Base-by-base conservation (phyloP, 164 flowering plant species). In the Vitis rupestris region DNA sequence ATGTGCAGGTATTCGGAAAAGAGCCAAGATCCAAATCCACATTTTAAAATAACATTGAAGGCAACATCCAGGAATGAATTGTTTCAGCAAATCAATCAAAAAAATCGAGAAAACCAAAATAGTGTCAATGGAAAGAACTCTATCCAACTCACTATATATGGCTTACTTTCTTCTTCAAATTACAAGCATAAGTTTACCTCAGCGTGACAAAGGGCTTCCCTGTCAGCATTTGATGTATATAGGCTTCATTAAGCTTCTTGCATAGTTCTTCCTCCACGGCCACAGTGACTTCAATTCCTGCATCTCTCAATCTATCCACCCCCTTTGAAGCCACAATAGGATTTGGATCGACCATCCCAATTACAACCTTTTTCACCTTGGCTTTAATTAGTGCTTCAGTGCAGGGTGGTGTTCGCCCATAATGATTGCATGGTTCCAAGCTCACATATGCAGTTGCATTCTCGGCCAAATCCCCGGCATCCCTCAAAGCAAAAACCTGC, bases 271-370 rank as follows among this genome's bases (percentile, higher is more conserved):
- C 94, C 84, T 93, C 98, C n/a, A 93, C 88, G 6, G 95, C 87
- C 2, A 85, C 90, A 47, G 75, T 80, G 10, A 93, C 97, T 53
- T 86, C 84, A 64, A 95, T 87, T 61, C 98, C 99, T 14, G 95
- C 86, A 66, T 80, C 80, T 80, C 84, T 78, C 44, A 96, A 77
- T 69, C 75, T 85, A 53, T 83, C 80, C 56, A 96, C 75, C 37
- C 98, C 99, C 62, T 76, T 90, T 23, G 99, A 96, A 65, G 91
- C 88, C 29, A 96, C 98, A 73, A 92, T 81, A 14, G 98, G 98
- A 63, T 93, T 96, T 9, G 97, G 98, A 81, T 96, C 99, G 75
- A 93, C 97, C 97, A 93, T 96, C 13, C 98, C 97, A 50, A 92
- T 83, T 54, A 93, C 97, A 50, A 91, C 98, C 68, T 78, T 87